Evolutionary conservation across 768 basidiomycete species (phyloP).

Genomic region (Boletus sp.): DNA sequence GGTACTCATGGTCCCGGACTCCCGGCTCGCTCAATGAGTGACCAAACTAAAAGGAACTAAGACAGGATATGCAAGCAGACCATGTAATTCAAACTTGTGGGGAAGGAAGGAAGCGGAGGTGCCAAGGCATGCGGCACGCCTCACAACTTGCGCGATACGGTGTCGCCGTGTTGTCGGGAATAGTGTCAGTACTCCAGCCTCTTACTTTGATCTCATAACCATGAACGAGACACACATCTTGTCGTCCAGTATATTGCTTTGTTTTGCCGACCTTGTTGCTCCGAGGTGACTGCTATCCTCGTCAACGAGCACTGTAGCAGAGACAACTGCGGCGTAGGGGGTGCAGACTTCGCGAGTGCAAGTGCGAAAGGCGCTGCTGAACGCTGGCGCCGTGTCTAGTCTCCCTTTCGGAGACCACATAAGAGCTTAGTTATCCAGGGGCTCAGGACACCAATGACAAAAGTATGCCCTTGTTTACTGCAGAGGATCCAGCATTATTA

Average conservation of each 20-base stretch:
- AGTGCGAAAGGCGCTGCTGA: not conserved
- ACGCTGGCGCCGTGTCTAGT: not conserved
- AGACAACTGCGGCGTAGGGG: not conserved
- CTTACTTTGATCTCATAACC: not conserved
- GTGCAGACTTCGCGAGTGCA: not conserved
- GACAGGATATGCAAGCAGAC: not conserved
- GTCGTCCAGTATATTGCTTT: not conserved
- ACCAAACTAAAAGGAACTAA: not conserved
- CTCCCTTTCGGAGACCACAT: not conserved
- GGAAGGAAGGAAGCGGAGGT: not conserved
- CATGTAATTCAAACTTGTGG: not conserved
- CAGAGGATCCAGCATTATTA: not conserved
- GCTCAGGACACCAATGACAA: not conserved
- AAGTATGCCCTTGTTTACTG: not conserved
- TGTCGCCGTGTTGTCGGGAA: not conserved
- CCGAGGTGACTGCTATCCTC: not conserved
- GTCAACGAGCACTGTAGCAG: not conserved
- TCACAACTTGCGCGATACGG: constrained; percentile 12
- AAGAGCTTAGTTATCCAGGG: not conserved
- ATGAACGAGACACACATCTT: not conserved
- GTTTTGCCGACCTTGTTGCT: not conserved
- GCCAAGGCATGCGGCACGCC: not conserved
- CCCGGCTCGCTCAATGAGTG: not conserved
- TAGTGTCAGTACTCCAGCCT: not conserved
- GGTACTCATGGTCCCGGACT: not conserved